phyloP scores from a whole-genome alignment of 2,329 filamentous ascomycete species.

The Neonectria sp. region DNA sequence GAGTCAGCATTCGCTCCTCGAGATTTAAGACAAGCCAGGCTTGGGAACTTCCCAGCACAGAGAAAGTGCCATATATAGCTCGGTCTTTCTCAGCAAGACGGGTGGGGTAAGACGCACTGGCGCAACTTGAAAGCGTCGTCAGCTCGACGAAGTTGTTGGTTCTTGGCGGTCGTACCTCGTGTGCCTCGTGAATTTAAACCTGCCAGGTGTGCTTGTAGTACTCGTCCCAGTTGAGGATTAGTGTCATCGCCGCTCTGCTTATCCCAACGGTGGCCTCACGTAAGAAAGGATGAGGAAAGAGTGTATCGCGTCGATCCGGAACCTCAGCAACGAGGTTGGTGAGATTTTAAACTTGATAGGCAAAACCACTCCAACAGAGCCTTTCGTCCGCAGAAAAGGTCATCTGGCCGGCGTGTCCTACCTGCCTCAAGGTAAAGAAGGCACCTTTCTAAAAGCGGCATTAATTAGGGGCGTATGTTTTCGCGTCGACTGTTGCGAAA shows the following conservation, averaged over 20 bases:
- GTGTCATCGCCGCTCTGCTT: conserved; percentile 26
- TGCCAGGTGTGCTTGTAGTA: conserved; percentile 25
- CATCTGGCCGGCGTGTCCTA: background rate
- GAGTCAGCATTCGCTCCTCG: background rate
- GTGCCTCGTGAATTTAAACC: conserved; percentile 10
- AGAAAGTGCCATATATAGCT: background rate
- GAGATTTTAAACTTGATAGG: conserved; percentile 12
- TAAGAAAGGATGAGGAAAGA: conserved; percentile 15
- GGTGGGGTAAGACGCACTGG: conserved; percentile 1
- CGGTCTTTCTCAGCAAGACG: conserved; percentile 2
- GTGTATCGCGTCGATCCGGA: conserved; percentile 9
- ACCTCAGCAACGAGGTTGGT: conserved; percentile 9
- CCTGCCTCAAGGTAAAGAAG: background rate
- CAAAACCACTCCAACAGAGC: conserved; percentile 5
- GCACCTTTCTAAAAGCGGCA: conserved; percentile 25
- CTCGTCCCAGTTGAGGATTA: conserved; percentile 28
- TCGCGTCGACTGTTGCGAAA: conserved; percentile 31
- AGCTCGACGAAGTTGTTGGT: conserved; percentile 22
- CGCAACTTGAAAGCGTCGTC: conserved; percentile 26
- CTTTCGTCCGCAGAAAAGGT: background rate
- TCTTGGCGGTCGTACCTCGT: conserved; percentile 11
- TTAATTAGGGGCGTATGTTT: conserved; percentile 23
- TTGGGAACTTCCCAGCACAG: background rate
- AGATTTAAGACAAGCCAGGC: background rate
- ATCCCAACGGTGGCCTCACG: conserved; percentile 21